Evolutionary conservation across 768 basidiomycete genomes (phyloP), one percentile per base, ranked within the genome.

Genomic region (Sporobolomyces phaffii): DNA sequence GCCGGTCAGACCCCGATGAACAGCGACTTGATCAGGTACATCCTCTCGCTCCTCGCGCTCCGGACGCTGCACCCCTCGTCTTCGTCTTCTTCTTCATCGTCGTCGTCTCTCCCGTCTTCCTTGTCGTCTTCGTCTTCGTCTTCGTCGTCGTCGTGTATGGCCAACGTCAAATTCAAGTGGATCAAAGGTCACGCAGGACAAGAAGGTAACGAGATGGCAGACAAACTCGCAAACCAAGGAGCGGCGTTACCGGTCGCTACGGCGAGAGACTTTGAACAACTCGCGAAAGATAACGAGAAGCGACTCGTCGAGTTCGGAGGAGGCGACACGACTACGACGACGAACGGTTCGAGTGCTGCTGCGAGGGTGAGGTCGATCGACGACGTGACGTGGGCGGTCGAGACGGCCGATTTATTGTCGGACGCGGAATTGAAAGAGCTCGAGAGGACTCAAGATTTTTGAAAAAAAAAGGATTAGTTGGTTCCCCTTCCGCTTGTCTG

Each of bases 121-220:
- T 51, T 28, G 28, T n/a, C 29, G 5, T 13, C 15, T 6, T 49
- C 48, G n/a, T 36, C 50, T 28, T 53, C 52, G 34, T 36, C 52
- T 18, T 53, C 54, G 20, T 13, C 29, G 31, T 10, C 8, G 20
- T 49, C 78, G 5, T 84, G 90, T 17, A 73, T 75, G 28, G 79
- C 74, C 7, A 77, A 68, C 13, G 83, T 93, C 48, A 76, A 75
- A 41, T 81, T 94, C 52, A 78, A 84, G 70, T 82, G 91, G 73
- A 89, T 97, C 62, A 82, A 84, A 63, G 93, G 87, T 0, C 93
- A 96, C 73, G 80, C 80, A 14, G 91, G 91, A 0, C 80, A 84
- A 33, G 78, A 78, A 59, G 93, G 93, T 1, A 97, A 97, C 75
- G 92, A 97, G 59, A 86, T 83, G 47, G 93, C 93, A 4, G 93